phyloP scores from a whole-genome alignment of 257 asterid genomes.

The Ballota nigra region DNA sequence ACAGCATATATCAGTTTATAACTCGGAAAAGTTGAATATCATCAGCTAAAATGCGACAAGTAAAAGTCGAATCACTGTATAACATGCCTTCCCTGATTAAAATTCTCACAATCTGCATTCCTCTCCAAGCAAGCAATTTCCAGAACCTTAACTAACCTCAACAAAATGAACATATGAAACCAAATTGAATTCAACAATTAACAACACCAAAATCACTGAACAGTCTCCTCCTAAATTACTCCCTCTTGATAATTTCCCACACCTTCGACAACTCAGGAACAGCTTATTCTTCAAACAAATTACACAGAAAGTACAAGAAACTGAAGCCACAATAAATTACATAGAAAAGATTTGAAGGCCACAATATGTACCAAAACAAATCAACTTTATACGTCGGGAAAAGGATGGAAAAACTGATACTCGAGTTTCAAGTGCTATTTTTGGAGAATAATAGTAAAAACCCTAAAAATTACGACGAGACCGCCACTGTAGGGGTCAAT shows the following conservation, averaged over 20 bases:
- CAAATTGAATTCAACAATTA: slow-evolving; percentile 6
- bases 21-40: slow-evolving; percentile 5
- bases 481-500: slow-evolving; percentile 36
- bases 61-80: neutral
- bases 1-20: slow-evolving; percentile 15
- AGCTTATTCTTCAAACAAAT: slow-evolving; percentile 13
- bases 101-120: slow-evolving; percentile 3
- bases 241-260: slow-evolving; percentile 18
- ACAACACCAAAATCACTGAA: neutral
- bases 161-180: neutral
- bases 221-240: slow-evolving; percentile 5
- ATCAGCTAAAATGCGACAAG: neutral
- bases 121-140: neutral
- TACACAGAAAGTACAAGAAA: slow-evolving; percentile 1
- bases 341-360: neutral
- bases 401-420: slow-evolving; percentile 5
- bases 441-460: slow-evolving; percentile 31
- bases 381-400: neutral
- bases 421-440: slow-evolving; percentile 37
- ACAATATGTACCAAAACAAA: slow-evolving; percentile 13
- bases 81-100: slow-evolving; percentile 3
- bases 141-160: slow-evolving; percentile 5
- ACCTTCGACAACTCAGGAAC: slow-evolving; percentile 16
- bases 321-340: slow-evolving; percentile 10
- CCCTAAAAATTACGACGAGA: slow-evolving; percentile 42